Conservation (phyloP, 257 asterid species). For the Solanum medicagineum region DNA sequence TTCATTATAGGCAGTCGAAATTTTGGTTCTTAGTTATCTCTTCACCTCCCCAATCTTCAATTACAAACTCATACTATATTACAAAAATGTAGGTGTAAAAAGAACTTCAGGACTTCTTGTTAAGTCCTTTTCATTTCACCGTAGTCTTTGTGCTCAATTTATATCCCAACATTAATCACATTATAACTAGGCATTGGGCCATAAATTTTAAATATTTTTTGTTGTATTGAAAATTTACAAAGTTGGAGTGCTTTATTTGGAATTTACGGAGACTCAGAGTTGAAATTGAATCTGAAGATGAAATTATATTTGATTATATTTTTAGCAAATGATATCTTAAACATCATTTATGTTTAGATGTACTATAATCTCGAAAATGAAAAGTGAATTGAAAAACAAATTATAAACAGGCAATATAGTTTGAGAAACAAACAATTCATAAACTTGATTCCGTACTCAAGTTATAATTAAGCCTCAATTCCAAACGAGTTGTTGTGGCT, state of each 20-base stretch:
- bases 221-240: no score
- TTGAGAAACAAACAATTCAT: not conserved
- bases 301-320: not conserved
- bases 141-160: not conserved
- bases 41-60: not conserved
- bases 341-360: no score
- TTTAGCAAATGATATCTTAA: no score
- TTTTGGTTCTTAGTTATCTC: not conserved
- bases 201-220: not conserved
- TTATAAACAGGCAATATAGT: no score
- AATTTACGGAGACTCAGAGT: not conserved
- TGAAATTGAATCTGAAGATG: no score
- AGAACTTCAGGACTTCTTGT: no score
- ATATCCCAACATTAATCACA: not conserved
- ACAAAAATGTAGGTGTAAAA: no score
- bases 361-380: not conserved
- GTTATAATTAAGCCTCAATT: not conserved
- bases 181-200: not conserved
- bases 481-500: not conserved
- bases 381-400: no score
- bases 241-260: no score
- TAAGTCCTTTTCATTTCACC: no score
- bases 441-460: not conserved
- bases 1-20: not conserved
- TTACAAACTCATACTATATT: not conserved